A percentile compares a stretch with the other conserved stretches of the same genome.
Conservation (phyloP, 2,329 filamentous ascomycete genomes). For the Trichoderma pleuroti region DNA sequence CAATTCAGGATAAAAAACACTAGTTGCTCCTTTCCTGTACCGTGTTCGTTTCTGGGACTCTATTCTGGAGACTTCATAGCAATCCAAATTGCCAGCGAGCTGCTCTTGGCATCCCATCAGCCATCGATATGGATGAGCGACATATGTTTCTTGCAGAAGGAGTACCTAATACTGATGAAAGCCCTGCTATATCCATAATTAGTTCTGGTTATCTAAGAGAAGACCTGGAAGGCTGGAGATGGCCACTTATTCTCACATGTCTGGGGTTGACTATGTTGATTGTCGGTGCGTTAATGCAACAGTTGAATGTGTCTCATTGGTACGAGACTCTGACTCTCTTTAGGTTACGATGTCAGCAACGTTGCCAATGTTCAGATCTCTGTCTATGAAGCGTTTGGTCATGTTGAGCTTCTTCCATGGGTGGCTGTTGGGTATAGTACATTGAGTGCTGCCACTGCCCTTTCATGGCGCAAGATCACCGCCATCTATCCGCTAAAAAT, state of each 20-base stretch:
- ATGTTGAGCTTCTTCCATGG: constrained; percentile 39
- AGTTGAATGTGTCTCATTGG: background rate
- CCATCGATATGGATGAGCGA: background rate
- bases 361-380: constrained; percentile 54
- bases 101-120: background rate
- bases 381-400: constrained; percentile 50
- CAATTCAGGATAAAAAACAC: background rate
- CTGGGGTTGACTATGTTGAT: background rate
- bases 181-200: background rate
- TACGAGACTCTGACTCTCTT: background rate
- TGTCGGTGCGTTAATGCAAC: background rate
- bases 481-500: constrained; percentile 29
- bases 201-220: background rate
- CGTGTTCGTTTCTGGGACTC: background rate
- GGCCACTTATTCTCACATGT: background rate
- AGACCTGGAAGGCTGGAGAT: background rate
- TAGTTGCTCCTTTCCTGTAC: background rate
- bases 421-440: constrained; percentile 28
- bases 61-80: background rate
- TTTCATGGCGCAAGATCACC: constrained; percentile 29
- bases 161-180: background rate
- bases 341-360: constrained; percentile 43
- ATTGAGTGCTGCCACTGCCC: constrained; percentile 31
- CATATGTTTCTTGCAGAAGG: background rate
- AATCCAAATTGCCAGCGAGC: background rate